Conservation (phyloP, 2,329 filamentous ascomycete species). For the Talaromyces amestolkiae region DNA sequence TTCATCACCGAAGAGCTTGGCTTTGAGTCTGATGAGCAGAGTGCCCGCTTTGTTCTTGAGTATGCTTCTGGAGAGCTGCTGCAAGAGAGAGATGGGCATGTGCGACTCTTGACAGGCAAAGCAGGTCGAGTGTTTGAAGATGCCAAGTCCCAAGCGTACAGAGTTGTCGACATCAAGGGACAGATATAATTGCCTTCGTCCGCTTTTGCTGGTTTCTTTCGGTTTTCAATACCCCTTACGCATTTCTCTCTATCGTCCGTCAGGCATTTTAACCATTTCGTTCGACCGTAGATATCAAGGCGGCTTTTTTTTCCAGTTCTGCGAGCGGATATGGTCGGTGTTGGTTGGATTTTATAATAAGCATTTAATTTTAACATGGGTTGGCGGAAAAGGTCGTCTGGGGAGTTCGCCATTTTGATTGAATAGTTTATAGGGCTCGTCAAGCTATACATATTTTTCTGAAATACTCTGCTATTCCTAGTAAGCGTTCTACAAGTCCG, state of each 20-base stretch:
- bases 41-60: constrained; percentile 84
- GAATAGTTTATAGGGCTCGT: neutral
- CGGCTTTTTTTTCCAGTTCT: neutral
- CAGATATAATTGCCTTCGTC: constrained; percentile 63
- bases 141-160: constrained; percentile 71
- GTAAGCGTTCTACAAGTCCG: neutral
- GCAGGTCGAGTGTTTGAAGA: constrained; percentile 70
- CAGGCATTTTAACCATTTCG: neutral
- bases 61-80: constrained; percentile 73
- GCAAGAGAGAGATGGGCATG: constrained; percentile 70
- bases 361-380: neutral
- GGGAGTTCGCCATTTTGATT: neutral
- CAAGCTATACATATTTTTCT: neutral
- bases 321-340: neutral
- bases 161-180: constrained; percentile 92
- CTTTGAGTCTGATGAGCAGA: constrained; percentile 89
- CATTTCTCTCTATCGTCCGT: constrained; percentile 1
- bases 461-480: neutral
- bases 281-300: constrained; percentile 7
- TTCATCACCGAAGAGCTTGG: constrained; percentile 95
- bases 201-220: constrained; percentile 14
- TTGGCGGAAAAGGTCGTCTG: neutral
- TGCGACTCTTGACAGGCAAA: constrained; percentile 72
- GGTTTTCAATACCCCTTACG: constrained; percentile 7
- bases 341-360: neutral